These are phyloP conservation scores for Hanseniaspora guilliermondii DNA, from an alignment of 805 yeast genomes.

Conservation along the genomic window DNA sequence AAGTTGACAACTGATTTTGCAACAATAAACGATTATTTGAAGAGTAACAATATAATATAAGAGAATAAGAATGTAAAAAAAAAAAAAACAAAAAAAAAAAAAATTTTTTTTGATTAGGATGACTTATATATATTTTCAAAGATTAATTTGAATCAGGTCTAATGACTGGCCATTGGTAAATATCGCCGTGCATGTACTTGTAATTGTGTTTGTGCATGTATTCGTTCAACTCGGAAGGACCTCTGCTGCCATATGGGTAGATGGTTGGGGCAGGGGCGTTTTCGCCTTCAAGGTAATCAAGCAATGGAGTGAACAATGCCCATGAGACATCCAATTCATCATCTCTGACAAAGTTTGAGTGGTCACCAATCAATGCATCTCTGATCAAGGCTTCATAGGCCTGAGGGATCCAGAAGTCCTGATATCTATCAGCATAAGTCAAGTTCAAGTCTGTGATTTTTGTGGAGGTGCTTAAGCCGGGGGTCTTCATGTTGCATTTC, in stretches of 20 bases:
- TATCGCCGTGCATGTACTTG: slow-evolving; percentile 45
- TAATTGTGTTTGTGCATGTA: slow-evolving; percentile 65
- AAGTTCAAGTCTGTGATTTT: slow-evolving; percentile 83
- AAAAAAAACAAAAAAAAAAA: slow-evolving; percentile 15
- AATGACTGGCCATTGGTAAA: slow-evolving; percentile 87
- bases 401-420: slow-evolving; percentile 90
- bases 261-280: slow-evolving; percentile 52
- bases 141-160: slow-evolving; percentile 27
- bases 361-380: slow-evolving; percentile 83
- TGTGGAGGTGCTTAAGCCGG: slow-evolving; percentile 75
- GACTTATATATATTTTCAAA: not conserved
- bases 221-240: slow-evolving; percentile 54
- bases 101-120: not conserved
- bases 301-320: slow-evolving; percentile 84
- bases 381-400: slow-evolving; percentile 93
- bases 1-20: slow-evolving; percentile 16
- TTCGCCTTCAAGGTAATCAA: slow-evolving; percentile 63
- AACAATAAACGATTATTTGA: slow-evolving; percentile 19
- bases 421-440: slow-evolving; percentile 68
- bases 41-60: slow-evolving; percentile 18
- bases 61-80: slow-evolving; percentile 18
- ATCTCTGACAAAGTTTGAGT: slow-evolving; percentile 93
- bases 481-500: slow-evolving; percentile 86
- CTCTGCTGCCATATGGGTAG: slow-evolving; percentile 85
- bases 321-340: slow-evolving; percentile 92